A percentile compares a stretch with the other conserved stretches of the same genome.
Conservation (phyloP, 352 stramenopile species). For the Phytophthora melonis region DNA sequence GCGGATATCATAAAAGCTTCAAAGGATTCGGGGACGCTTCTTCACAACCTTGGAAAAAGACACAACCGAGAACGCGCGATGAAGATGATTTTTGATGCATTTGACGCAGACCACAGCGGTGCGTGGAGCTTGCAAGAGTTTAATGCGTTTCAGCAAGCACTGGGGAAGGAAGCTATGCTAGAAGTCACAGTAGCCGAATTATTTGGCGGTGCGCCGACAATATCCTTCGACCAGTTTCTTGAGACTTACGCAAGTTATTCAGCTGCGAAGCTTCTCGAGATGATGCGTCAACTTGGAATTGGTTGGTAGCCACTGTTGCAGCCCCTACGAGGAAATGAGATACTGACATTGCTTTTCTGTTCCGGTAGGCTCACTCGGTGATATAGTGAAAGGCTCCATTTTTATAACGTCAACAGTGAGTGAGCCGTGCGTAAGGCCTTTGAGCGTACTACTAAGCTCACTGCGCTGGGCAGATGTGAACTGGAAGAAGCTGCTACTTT, state of each 20-base stretch:
- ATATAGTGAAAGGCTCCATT: constrained; percentile 43
- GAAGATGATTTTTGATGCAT: constrained; percentile 50
- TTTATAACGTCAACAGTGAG: constrained; percentile 39
- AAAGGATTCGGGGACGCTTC: constrained; percentile 17
- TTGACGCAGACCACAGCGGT: constrained; percentile 52
- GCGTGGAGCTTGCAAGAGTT: constrained; percentile 65
- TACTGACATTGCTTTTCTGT: constrained; percentile 9
- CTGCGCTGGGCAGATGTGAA: constrained; percentile 44
- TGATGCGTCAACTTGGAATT: constrained; percentile 48
- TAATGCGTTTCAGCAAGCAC: constrained; percentile 66
- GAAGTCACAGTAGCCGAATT: constrained; percentile 49
- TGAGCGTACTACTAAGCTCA: constrained; percentile 42
- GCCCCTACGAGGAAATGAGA: background rate
- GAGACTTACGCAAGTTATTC: constrained; percentile 50
- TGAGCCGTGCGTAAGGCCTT: constrained; percentile 35
- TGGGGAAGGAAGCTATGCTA: constrained; percentile 49
- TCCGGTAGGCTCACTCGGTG: constrained; percentile 45
- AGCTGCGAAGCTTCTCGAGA: constrained; percentile 42
- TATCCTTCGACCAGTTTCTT: constrained; percentile 50
- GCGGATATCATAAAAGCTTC: constrained; percentile 43
- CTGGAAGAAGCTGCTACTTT: constrained; percentile 47
- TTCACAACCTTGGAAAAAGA: constrained; percentile 49
- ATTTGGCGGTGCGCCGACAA: constrained; percentile 33
- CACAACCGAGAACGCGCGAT: constrained; percentile 52
- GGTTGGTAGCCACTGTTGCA: constrained; percentile 38